Conservation (phyloP, 164 flowering plant species). For the Macadamia integrifolia region DNA sequence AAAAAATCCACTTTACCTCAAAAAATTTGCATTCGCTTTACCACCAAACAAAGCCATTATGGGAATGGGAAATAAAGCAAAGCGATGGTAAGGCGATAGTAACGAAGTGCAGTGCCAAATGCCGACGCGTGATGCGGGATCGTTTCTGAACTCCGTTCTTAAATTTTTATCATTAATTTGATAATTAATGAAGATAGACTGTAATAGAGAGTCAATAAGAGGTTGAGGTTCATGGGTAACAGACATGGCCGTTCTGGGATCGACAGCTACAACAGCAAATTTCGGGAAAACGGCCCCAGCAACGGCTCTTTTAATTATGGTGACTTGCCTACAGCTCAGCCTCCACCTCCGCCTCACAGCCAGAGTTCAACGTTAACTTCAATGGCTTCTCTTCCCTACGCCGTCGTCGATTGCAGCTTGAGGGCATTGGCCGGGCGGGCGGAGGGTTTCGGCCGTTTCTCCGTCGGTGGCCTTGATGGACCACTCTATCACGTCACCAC, state of each 20-base stretch:
- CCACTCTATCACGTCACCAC: constrained; percentile 54
- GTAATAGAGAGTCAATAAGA: no score
- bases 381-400: constrained; percentile 40
- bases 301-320: neutral
- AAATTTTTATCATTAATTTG: no score
- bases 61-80: no score
- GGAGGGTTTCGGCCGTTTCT: constrained; percentile 75
- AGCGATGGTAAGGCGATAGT: no score
- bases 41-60: no score
- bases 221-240: constrained; percentile 25
- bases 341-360: neutral
- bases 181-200: no score
- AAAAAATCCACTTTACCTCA: no score
- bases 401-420: constrained; percentile 49
- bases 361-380: neutral
- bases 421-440: constrained; percentile 71
- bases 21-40: no score
- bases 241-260: constrained; percentile 1
- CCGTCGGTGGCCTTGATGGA: constrained; percentile 82
- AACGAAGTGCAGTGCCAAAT: no score
- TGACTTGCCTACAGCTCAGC: constrained; percentile 1
- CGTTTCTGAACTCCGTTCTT: no score
- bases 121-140: no score
- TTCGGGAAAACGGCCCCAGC: constrained; percentile 11
- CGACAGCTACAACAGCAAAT: constrained; percentile 16